Evolutionary conservation across 2,329 filamentous ascomycete genomes (phyloP), one percentile per base, ranked within the genome.

Genomic region (Blastomyces percursus): DNA sequence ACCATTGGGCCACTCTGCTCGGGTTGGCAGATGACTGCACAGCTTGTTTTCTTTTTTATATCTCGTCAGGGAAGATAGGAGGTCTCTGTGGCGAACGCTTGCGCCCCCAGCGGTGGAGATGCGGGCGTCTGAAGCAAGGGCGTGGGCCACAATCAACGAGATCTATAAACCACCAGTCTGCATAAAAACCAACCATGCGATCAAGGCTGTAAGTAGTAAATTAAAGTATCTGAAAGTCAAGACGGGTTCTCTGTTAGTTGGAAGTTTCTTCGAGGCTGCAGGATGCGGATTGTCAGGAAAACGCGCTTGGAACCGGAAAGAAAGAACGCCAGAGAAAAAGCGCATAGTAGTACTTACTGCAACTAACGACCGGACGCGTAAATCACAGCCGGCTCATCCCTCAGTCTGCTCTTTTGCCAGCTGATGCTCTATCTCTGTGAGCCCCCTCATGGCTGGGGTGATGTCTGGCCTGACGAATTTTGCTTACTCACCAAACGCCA

Each of bases 341-440:
- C 54, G 14, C 48, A 40, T 30, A 35, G 54, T 12, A 48, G 44
- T 32, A 63, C 65, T 62, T 60, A 64, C 61, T 38, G 51, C 27
- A 50, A 14, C 48, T 55, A 57, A 19, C 40, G 61, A 40, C 42
- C 59, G 40, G 63, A 67, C 71, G 69, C 71, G 71, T 73, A 66
- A 65, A 69, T 64, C 62, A 58, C 64, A 65, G 59, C 51, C 64
- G 64, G 60, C 50, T 38, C 30, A 40, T 55, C 12, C 61, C 62
- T 66, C 64, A 63, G 63, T 64, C 61, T 46, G 35, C 50, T 42
- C 21, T 30, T 6, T 61, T 35, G 14, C 50, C 38, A 61, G 38
- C 46, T 3, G 51, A 21, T 42, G 48, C 60, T 19, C n/a, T 55
- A 24, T 56, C 40, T 35, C 24, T 3, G 27, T 16, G 40, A 58